These are phyloP conservation scores for Pyrenophora seminiperda DNA, from an alignment of 2,329 filamentous ascomycete species.

Conservation along the genomic window DNA sequence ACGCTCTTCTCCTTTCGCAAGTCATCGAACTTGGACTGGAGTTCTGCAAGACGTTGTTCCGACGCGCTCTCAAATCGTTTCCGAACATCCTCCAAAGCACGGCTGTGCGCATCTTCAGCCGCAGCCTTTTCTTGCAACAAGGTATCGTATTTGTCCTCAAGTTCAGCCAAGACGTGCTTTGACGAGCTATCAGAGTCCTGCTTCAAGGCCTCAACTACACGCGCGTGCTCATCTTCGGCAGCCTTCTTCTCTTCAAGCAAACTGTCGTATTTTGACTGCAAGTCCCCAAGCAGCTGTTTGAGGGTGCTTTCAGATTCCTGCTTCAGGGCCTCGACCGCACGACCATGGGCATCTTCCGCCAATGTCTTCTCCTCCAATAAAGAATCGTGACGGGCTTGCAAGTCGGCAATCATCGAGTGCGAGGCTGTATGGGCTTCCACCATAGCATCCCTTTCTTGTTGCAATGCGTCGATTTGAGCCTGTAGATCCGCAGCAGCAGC, in stretches of 20 bases:
- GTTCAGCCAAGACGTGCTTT: slow-evolving; percentile 17
- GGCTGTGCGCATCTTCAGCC: slow-evolving; percentile 31
- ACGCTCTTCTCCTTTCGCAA: slow-evolving; percentile 7
- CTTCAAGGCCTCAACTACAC: slow-evolving; percentile 35
- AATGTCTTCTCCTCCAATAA: slow-evolving; percentile 38
- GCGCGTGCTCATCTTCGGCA: slow-evolving; percentile 31
- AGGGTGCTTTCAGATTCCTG: slow-evolving; percentile 35
- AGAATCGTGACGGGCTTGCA: slow-evolving; percentile 38
- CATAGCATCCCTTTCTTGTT: slow-evolving; percentile 26
- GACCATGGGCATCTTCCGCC: slow-evolving; percentile 38
- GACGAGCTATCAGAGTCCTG: slow-evolving; percentile 30
- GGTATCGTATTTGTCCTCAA: slow-evolving; percentile 22
- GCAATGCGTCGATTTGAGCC: slow-evolving; percentile 19
- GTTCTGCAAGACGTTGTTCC: slow-evolving; percentile 15
- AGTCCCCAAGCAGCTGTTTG: slow-evolving; percentile 33
- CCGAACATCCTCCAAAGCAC: slow-evolving; percentile 33
- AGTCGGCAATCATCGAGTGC: slow-evolving; percentile 34
- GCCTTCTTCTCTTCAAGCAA: slow-evolving; percentile 37
- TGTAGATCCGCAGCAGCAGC: slow-evolving; percentile 14
- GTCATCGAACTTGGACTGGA: slow-evolving; percentile 21
- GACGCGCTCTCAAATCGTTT: slow-evolving; percentile 28
- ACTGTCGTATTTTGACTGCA: slow-evolving; percentile 37
- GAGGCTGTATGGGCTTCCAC: slow-evolving; percentile 33
- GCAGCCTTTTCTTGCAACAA: slow-evolving; percentile 36
- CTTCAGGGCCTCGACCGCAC: slow-evolving; percentile 38